Base-by-base conservation (phyloP, 2,329 filamentous ascomycete species). In the Curvularia verruculosa region DNA sequence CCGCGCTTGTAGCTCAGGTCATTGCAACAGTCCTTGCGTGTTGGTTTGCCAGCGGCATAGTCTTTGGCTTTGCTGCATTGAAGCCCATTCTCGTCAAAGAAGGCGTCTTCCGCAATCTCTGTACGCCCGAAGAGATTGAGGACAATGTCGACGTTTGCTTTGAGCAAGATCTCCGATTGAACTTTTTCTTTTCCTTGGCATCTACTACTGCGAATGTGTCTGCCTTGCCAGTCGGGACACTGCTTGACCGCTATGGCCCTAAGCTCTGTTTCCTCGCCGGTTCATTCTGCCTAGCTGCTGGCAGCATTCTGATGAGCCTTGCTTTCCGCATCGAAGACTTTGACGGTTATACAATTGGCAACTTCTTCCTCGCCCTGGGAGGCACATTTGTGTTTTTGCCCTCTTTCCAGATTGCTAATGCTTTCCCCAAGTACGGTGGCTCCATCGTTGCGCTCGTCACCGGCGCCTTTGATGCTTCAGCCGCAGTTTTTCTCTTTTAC, bases 371-470 rank as follows among this genome's bases (percentile, higher is more conserved):
- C 7, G 89, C 90, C 0, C 81, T 94, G 1, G 91, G 90, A 19
- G 91, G 91, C 0, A 89, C 90, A 2, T 93, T 92, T 67, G 85
- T 91, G 49, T 95, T 92, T 75, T 91, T 95, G 55, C 88, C 90
- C 8, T 90, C 89, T 3, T 94, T 94, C 75, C 91, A 95, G 72
- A 84, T 95, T 37, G 92, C 90, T 37, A 95, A 95, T 74, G 87
- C 91, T 2, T 94, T 96, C 70, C 91, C 91, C 1, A 83, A 83
- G 48, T 84, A 89, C 69, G 90, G 90, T 1, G 91, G 91, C 1
- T 79, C 91, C n/a, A 91, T 96, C 61, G 80, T 96, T 8, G 90
- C 91, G 2, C 81, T 92, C 31, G 78, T 96, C 50, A 94, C 90
- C 0, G 91, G 91, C 5, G 90, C 90, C 4, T 96, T 95, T 72